A percentile compares a stretch with the other conserved stretches of the same genome.
Conservation (phyloP, 257 asterid species). For the Solanum rostratum region DNA sequence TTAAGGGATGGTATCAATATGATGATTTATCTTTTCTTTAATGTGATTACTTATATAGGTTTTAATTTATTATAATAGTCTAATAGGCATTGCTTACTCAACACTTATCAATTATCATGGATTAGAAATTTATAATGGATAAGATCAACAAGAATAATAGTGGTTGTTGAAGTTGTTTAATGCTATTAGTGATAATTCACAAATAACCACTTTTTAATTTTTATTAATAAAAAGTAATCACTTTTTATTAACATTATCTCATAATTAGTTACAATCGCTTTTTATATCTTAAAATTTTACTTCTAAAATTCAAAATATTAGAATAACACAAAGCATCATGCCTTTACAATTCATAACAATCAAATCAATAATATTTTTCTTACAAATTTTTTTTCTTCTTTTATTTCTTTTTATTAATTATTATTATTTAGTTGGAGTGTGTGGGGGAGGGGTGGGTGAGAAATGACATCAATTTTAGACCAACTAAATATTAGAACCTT, state of each 20-base stretch:
- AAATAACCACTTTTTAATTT: neutral
- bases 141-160: neutral
- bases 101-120: neutral
- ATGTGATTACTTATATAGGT: neutral
- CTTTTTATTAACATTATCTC: too few species aligned
- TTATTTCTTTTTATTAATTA: neutral
- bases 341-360: too few species aligned
- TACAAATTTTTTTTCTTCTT: too few species aligned
- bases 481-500: neutral
- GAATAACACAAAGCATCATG: too few species aligned
- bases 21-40: neutral
- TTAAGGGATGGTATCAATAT: neutral
- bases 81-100: neutral
- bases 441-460: neutral
- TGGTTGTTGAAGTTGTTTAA: neutral
- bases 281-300: neutral
- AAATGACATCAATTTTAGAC: neutral
- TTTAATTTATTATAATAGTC: neutral
- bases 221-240: neutral
- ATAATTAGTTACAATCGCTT: too few species aligned
- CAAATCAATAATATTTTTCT: too few species aligned
- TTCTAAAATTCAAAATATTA: too few species aligned
- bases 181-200: neutral
- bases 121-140: neutral
- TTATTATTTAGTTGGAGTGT: neutral